Base-by-base conservation (phyloP, 2,329 filamentous ascomycete genomes). In the Phaeosphaeriaceae sp. region DNA sequence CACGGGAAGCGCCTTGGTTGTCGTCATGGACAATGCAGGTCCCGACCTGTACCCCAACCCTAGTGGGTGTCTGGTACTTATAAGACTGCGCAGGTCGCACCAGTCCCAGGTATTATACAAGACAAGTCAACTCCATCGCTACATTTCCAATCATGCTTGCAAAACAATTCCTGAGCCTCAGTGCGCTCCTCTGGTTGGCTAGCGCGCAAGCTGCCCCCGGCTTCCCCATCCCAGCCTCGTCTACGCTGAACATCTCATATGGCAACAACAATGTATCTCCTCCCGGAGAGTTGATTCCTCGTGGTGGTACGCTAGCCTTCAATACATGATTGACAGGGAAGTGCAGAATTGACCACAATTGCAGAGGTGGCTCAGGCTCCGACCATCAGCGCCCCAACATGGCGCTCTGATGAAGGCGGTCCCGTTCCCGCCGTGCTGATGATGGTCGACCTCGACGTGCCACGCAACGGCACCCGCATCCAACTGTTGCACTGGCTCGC, bases 401-500 rank as follows among this genome's bases (percentile, higher is more conserved):
- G 63, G 63, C 58, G 47, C 9, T 22, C 54, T 19, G 53, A 40
- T 48, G 60, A 58, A 15, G 49, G 49, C 40, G 67, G 50, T 52
- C 47, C 49, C 9, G 50, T 51, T n/a, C 52, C 50, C 11, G 70
- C 57, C 49, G 48, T 77, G 43, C 61, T 77, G 35, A 57, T 74
- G 49, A 69, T 76, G 63, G 65, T 77, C 44, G 74, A 77, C 63
- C 57, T 62, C 46, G 74, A 77, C 58, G 73, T 76, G 0, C 73
- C 74, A 9, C 61, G 64, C 24, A 77, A 77, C 64, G 63, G 63
- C 54, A 69, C 64, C 1, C 71, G 74, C 50, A 66, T 74, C 7
- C 67, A 69, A 23, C 66, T 74, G 15, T 61, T 77, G 19, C 73
- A 76, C 65, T 77, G 74, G 73, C 66, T 76, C 49, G 68, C 65